A percentile compares a stretch with the other conserved stretches of the same genome.
Conservation (phyloP, 75 land plant genomes). For the Selaginella tamariscina region DNA sequence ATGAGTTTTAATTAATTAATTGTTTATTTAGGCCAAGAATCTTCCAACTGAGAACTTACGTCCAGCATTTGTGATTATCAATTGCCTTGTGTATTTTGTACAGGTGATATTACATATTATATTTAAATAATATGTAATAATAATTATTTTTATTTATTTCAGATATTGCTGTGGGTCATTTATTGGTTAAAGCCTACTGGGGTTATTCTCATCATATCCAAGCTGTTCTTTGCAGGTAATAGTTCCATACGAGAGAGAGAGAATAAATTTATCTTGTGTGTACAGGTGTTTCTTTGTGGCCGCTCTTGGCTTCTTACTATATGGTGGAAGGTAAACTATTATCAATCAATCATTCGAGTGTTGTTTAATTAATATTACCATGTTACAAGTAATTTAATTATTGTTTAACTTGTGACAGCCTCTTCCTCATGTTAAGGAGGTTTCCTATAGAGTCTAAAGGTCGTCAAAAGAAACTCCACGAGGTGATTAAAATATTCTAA, state of each 20-base stretch:
- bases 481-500: constrained; percentile 35
- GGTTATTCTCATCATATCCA: not conserved
- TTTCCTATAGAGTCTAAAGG: constrained; percentile 98
- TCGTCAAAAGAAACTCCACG: constrained; percentile 84
- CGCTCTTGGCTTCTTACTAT: constrained; percentile 66
- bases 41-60: not conserved
- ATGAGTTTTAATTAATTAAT: no score
- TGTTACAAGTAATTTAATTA: not conserved
- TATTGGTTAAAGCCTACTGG: constrained; percentile 2
- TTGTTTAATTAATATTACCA: constrained; percentile 2
- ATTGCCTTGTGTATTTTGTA: not conserved
- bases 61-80: not conserved
- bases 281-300: constrained; percentile 66
- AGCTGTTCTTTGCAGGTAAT: constrained; percentile 7
- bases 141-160: not conserved
- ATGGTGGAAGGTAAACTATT: constrained; percentile 70
- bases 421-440: constrained; percentile 83
- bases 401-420: constrained; percentile 29
- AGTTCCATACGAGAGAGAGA: not conserved
- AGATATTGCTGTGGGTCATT: constrained; percentile 3
- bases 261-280: constrained; percentile 4
- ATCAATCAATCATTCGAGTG: not conserved
- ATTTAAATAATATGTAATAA: not conserved
- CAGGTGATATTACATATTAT: constrained; percentile 1
- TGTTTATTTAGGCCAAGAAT: not conserved